Base-by-base conservation (phyloP, 2,329 filamentous ascomycete species). In the Sarocladium brachiariae region DNA sequence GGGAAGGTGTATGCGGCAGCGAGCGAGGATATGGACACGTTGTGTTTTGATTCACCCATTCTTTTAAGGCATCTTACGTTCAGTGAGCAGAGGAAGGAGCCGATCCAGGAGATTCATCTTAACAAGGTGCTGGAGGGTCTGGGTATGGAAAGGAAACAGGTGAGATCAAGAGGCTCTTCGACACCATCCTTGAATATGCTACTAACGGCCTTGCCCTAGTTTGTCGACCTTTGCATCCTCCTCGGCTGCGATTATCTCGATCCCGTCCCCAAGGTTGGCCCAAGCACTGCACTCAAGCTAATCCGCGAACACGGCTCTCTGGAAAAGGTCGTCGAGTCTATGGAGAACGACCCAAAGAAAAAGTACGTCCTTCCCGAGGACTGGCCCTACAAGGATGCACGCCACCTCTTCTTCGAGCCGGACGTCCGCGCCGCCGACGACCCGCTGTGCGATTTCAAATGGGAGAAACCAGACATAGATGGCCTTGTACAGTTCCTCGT, bases 221-320 rank as follows among this genome's bases (percentile, higher is more conserved):
- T 99, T 66, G 90, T 99, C 61, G 93, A 99, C 67, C 83, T 99
- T 48, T 99, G 93, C 64, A 99, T 99, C 61, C 80, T 99, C 10
- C 86, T 99, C 41, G 93, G 93, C 59, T 99, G 93, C 70, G 93
- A 99, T 66, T 99, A 99, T 64, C 83, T 97, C 64, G 93, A 99
- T 60, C 92, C 93, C 0, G 87, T 99, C 58, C 93, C 93, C 60
- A 96, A 96, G 65, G 77, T 99, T 56, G 93, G 93, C 18, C 92
- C 93, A 4, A 86, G 83, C 60, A 96, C 93, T 1, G 93, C 93
- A 2, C 77, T 97, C 50, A 95, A 95, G 67, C 76, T 99, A 53
- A 96, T 99, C 60, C 89, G 90, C 58, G 92, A 99, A 61, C 84
- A 97, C 70, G 88, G 88, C 50, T 82, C 80, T 3, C 80, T 99